Conservation (phyloP, 1,284 basidiomycete genomes). For the Coriolopsis trogii region DNA sequence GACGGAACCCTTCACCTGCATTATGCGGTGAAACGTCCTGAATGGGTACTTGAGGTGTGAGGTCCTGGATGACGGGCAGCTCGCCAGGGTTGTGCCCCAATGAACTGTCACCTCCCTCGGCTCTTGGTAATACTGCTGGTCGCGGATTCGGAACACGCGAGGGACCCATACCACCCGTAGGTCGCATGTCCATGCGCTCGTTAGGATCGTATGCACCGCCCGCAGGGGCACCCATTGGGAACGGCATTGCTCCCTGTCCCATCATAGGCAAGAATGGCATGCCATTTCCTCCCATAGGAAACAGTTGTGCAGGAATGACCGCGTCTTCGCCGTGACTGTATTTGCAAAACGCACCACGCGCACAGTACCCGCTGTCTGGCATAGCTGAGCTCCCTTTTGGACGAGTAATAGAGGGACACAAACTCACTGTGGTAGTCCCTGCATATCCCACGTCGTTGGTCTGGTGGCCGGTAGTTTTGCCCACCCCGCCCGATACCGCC, state of each 20-base stretch:
- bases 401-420: neutral
- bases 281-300: conserved; percentile 50
- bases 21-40: conserved; percentile 29
- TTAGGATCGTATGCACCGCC: conserved; percentile 73
- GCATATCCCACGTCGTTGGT: conserved; percentile 70
- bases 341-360: conserved; percentile 88
- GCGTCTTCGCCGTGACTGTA: conserved; percentile 89
- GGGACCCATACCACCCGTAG: conserved; percentile 32
- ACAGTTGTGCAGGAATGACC: conserved; percentile 68
- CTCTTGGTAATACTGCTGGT: conserved; percentile 57
- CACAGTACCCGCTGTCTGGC: conserved; percentile 87
- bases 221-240: conserved; percentile 41
- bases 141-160: conserved; percentile 49
- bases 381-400: neutral
- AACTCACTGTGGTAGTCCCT: conserved; percentile 90
- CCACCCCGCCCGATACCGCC: conserved; percentile 48
- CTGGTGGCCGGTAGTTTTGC: conserved; percentile 66
- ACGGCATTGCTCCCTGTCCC: conserved; percentile 40
- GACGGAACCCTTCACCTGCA: conserved; percentile 13
- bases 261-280: conserved; percentile 71
- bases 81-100: conserved; percentile 56
- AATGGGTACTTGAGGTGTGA: conserved; percentile 57
- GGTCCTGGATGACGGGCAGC: conserved; percentile 77
- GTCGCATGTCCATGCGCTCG: conserved; percentile 78
- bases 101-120: conserved; percentile 48